Evolutionary conservation across 2,329 filamentous ascomycete species (phyloP).

Genomic region (Teratosphaeria destructans): DNA sequence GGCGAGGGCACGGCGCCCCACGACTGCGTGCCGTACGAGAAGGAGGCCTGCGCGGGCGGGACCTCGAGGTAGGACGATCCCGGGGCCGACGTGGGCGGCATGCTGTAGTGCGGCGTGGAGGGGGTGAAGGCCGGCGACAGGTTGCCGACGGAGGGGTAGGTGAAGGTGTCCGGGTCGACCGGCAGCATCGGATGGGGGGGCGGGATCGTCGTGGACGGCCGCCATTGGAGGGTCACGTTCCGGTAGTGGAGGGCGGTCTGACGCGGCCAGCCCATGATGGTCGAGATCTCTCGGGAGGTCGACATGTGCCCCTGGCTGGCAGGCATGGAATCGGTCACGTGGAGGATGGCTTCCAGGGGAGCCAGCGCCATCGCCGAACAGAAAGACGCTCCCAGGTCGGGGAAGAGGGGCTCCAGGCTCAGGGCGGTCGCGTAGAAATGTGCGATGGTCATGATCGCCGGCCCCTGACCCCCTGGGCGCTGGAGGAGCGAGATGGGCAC

Average conservation of each 20-base stretch:
- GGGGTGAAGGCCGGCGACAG: slow-evolving; percentile 42
- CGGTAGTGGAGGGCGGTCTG: slow-evolving; percentile 35
- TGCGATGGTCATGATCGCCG: slow-evolving; percentile 71
- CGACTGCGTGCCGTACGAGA: slow-evolving; percentile 19
- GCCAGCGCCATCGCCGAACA: slow-evolving; percentile 56
- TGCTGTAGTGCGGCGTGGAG: slow-evolving; percentile 32
- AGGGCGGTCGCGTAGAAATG: slow-evolving; percentile 87
- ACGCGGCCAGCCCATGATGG: slow-evolving; percentile 37
- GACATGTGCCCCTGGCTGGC: slow-evolving; percentile 31
- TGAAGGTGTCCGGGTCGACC: slow-evolving; percentile 14
- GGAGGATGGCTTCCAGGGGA: slow-evolving; percentile 78
- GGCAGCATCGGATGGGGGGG: slow-evolving; percentile 7
- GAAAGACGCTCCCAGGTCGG: slow-evolving; percentile 81
- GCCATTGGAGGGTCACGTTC: slow-evolving; percentile 13
- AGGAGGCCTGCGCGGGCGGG: slow-evolving; percentile 22
- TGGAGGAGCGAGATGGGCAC: slow-evolving; percentile 77
- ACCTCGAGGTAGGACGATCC: slow-evolving; percentile 35
- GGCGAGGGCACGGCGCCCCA: slow-evolving; percentile 26
- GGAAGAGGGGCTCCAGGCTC: slow-evolving; percentile 81
- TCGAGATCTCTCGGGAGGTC: slow-evolving; percentile 32
- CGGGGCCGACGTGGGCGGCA: slow-evolving; percentile 19
- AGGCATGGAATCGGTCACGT: slow-evolving; percentile 59
- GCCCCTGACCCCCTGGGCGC: slow-evolving; percentile 63
- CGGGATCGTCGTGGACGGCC: slow-evolving; percentile 5
- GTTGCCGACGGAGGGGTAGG: slow-evolving; percentile 29